Percentiles rank a stretch among this genome's conserved stretches.
These are phyloP conservation scores for Metarhizium anisopliae DNA, from an alignment of 2,329 filamentous ascomycete genomes.

Conservation along the genomic window DNA sequence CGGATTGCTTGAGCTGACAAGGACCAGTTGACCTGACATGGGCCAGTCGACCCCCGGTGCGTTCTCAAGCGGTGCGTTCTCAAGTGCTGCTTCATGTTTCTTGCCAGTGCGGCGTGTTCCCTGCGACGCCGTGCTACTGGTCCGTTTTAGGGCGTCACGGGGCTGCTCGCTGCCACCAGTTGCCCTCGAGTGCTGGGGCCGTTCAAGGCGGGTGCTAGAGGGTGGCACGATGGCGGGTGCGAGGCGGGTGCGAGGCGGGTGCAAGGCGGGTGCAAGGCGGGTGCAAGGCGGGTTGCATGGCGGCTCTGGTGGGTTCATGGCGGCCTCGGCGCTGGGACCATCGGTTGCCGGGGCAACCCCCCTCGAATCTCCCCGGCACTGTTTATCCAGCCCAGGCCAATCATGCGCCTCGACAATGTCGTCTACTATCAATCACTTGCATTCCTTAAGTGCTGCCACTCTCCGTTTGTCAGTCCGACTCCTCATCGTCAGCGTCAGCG, in stretches of 20 bases:
- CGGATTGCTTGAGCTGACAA: too few species aligned
- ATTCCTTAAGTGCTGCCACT: slow-evolving; percentile 9
- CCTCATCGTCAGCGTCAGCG: not conserved
- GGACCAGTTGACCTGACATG: too few species aligned
- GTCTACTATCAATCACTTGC: slow-evolving; percentile 1
- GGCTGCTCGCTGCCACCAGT: not conserved
- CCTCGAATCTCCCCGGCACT: not conserved
- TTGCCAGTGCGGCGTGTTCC: too few species aligned
- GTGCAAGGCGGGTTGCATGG: not conserved
- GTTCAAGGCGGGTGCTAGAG: not conserved
- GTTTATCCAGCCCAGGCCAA: slow-evolving; percentile 8
- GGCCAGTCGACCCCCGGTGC: too few species aligned
- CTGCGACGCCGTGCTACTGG: not conserved
- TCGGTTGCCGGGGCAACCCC: slow-evolving; percentile 7
- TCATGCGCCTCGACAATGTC: slow-evolving; percentile 1
- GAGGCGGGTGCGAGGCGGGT: not conserved
- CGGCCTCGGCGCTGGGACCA: not conserved
- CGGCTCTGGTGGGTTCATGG: not conserved
- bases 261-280: too few species aligned
- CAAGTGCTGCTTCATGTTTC: too few species aligned
- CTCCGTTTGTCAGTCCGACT: not conserved
- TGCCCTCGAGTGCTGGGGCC: not conserved
- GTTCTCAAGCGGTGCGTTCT: too few species aligned
- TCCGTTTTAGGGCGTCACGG: not conserved
- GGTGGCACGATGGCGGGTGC: not conserved